These are phyloP conservation scores for Pythium aquatile DNA, from an alignment of 352 stramenopile genomes.

Conservation along the genomic window DNA sequence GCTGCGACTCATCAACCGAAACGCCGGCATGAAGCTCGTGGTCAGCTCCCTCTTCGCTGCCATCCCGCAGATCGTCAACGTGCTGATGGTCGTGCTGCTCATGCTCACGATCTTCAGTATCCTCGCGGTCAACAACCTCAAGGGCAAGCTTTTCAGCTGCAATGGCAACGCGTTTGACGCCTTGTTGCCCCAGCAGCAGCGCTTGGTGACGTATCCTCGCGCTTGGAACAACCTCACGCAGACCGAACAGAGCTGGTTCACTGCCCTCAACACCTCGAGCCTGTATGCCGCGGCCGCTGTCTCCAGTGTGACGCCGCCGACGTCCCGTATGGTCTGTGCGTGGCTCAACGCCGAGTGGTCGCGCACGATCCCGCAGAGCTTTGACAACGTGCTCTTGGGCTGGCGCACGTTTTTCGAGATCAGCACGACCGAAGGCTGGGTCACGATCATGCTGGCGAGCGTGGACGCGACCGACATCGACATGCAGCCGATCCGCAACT, in stretches of 20 bases:
- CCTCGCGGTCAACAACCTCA: constrained; percentile 90
- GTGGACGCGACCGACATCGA: constrained; percentile 82
- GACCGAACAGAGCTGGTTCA: constrained; percentile 44
- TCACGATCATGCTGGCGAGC: constrained; percentile 82
- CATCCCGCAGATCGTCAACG: constrained; percentile 82
- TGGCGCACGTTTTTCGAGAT: constrained; percentile 88
- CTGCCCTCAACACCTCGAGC: constrained; percentile 11
- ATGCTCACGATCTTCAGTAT: constrained; percentile 91
- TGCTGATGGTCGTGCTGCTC: constrained; percentile 77
- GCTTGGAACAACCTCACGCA: constrained; percentile 44
- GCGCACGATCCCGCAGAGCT: constrained; percentile 60
- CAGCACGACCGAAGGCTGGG: constrained; percentile 87
- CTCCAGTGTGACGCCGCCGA: constrained; percentile 7
- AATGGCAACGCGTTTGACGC: constrained; percentile 49
- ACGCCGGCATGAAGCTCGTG: constrained; percentile 78
- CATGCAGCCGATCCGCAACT: constrained; percentile 85
- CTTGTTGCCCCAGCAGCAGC: constrained; percentile 31
- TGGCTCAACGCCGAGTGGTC: constrained; percentile 41
- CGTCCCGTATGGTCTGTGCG: constrained; percentile 43
- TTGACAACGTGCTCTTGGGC: constrained; percentile 72
- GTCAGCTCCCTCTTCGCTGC: constrained; percentile 81
- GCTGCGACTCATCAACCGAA: constrained; percentile 78
- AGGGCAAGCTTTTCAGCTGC: constrained; percentile 75
- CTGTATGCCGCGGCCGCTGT: background rate
- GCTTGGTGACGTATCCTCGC: constrained; percentile 43